These are phyloP conservation scores for Nannochloropsis oceanica DNA, from an alignment of 108 stramenopile species.

Conservation along the genomic window DNA sequence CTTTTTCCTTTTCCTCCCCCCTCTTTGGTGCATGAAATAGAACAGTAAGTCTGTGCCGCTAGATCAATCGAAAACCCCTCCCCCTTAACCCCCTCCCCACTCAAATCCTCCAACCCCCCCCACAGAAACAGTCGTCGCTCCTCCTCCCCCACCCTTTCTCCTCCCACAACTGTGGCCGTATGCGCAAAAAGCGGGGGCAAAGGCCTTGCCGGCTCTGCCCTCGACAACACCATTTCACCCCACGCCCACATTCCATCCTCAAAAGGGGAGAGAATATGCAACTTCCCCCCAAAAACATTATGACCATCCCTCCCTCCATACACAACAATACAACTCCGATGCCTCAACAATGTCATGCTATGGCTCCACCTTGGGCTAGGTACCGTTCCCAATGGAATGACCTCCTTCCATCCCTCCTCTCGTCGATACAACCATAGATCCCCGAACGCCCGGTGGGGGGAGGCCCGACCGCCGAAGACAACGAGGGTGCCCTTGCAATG, in stretches of 20 bases:
- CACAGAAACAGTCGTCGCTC: neutral
- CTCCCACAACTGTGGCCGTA: neutral
- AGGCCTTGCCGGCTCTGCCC: neutral
- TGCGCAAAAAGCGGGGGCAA: neutral
- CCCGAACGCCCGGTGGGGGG: neutral
- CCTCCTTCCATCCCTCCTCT: neutral
- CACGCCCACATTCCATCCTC: neutral
- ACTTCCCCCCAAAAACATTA: neutral
- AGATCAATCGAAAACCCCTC: neutral
- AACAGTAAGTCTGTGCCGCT: neutral
- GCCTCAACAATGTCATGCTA: neutral
- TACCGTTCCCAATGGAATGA: neutral
- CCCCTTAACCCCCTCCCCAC: neutral
- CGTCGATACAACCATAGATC: neutral
- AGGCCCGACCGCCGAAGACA: neutral
- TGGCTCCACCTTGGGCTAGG: neutral
- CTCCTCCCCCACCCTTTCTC: neutral
- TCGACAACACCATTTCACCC: neutral
- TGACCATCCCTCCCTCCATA: neutral
- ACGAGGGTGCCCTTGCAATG: neutral
- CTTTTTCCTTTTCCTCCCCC: too few relatives aligned
- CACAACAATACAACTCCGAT: neutral
- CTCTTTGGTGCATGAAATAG: neutral
- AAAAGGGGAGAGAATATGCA: neutral
- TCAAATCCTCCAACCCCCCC: neutral